Evolutionary conservation across 2,329 filamentous ascomycete species (phyloP).

Genomic region (Teratosphaeria nubilosa): DNA sequence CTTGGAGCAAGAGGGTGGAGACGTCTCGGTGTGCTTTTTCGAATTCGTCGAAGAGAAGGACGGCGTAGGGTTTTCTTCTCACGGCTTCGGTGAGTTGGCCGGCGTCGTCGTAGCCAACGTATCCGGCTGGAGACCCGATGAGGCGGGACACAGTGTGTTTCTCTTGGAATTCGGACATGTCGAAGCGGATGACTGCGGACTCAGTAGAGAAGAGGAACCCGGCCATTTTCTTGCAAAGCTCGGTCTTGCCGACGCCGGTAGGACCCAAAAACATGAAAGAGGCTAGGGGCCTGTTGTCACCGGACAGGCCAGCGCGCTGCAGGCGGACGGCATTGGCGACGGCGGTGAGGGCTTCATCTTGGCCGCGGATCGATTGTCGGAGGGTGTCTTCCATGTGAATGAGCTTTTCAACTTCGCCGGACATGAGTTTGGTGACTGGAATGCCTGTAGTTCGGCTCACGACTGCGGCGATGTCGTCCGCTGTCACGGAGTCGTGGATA

Average conservation of each 20-base stretch:
- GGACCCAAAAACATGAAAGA: conserved; percentile 98
- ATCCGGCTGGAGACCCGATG: conserved; percentile 87
- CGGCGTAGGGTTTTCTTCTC: conserved; percentile 85
- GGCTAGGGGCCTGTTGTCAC: conserved; percentile 81
- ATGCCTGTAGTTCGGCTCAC: conserved; percentile 89
- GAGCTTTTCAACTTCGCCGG: conserved; percentile 87
- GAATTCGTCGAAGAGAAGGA: conserved; percentile 92
- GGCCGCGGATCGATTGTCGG: conserved; percentile 73
- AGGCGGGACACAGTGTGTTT: conserved; percentile 91
- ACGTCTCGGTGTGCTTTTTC: conserved; percentile 97
- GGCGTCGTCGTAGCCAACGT: conserved; percentile 93
- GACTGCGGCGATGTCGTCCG: conserved; percentile 87
- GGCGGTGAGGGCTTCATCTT: conserved; percentile 84
- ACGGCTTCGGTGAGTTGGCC: conserved; percentile 94
- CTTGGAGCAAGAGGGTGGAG: conserved; percentile 80
- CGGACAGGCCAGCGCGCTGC: conserved; percentile 83
- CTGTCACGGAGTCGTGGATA: conserved; percentile 87
- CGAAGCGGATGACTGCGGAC: conserved; percentile 81
- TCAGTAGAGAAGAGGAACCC: conserved; percentile 89
- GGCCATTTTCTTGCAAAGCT: conserved; percentile 92
- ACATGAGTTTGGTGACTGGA: conserved; percentile 82
- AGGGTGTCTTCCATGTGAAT: conserved; percentile 92
- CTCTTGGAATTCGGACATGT: conserved; percentile 97
- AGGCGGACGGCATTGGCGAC: conserved; percentile 89
- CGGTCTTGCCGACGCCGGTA: conserved; percentile 93